Conservation (phyloP, 2,329 filamentous ascomycete species). For the Metarhizium brunneum region DNA sequence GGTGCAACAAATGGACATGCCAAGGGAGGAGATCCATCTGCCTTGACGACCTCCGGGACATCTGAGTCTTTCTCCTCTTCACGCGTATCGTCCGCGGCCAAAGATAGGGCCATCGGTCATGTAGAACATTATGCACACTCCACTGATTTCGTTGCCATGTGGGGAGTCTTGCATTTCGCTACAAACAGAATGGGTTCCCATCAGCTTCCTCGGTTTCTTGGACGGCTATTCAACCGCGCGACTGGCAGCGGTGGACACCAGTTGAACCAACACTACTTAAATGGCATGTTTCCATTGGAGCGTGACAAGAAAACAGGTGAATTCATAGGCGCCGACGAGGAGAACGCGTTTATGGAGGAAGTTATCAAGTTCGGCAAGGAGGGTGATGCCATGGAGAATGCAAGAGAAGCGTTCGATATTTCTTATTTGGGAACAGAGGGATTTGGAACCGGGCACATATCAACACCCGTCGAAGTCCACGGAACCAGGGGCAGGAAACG, state of each 20-base stretch:
- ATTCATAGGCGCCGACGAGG: slow-evolving; percentile 33
- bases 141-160: slow-evolving; percentile 63
- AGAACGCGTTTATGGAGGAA: slow-evolving; percentile 50
- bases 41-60: slow-evolving; percentile 12
- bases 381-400: slow-evolving; percentile 32
- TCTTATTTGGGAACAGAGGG: slow-evolving; percentile 34
- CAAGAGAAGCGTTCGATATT: slow-evolving; percentile 37
- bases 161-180: slow-evolving; percentile 64
- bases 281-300: slow-evolving; percentile 49
- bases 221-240: slow-evolving; percentile 48
- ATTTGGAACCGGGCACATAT: slow-evolving; percentile 25
- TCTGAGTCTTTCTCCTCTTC: slow-evolving; percentile 21
- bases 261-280: slow-evolving; percentile 51
- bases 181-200: slow-evolving; percentile 30
- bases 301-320: slow-evolving; percentile 30
- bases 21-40: slow-evolving; percentile 8
- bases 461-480: slow-evolving; percentile 29
- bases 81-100: slow-evolving; percentile 25
- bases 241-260: slow-evolving; percentile 45
- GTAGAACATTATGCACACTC: slow-evolving; percentile 76
- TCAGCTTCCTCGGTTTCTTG: slow-evolving; percentile 50
- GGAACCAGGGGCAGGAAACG: slow-evolving; percentile 18
- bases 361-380: slow-evolving; percentile 35
- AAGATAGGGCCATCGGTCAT: slow-evolving; percentile 50
- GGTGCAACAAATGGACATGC: slow-evolving; percentile 10